phyloP scores from a whole-genome alignment of 78 protist species.

The Cavenderia fasciculata region DNA sequence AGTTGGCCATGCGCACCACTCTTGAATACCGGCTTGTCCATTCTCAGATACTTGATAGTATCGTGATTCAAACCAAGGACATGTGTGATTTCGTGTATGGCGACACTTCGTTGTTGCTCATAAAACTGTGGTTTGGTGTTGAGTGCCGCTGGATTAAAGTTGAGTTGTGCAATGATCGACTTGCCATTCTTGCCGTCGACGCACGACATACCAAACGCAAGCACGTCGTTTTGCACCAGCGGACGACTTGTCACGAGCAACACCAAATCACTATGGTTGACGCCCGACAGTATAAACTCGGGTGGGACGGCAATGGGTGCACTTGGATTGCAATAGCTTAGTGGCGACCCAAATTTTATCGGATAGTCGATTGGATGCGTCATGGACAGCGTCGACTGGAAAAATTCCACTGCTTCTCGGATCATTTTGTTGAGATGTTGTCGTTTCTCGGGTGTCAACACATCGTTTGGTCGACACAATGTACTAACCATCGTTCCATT shows the following conservation, averaged over 20 bases:
- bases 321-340: neutral
- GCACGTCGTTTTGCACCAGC: conserved; percentile 4
- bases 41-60: neutral
- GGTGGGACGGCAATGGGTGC: conserved; percentile 1
- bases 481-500: neutral
- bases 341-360: neutral
- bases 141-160: conserved; percentile 66
- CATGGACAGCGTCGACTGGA: neutral
- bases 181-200: neutral
- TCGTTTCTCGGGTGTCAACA: neutral
- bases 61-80: conserved; percentile 70
- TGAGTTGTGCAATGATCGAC: conserved; percentile 40
- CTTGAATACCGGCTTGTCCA: neutral
- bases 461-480: conserved; percentile 9
- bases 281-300: neutral
- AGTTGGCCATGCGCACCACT: neutral
- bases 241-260: conserved; percentile 51
- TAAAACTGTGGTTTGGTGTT: neutral
- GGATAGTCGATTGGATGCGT: neutral
- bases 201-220: conserved; percentile 64
- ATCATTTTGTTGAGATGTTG: neutral
- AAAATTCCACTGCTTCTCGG: neutral
- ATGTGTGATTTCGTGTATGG: conserved; percentile 79
- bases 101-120: conserved; percentile 11
- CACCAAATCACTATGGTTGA: conserved; percentile 24